Conservation (phyloP, 2,329 filamentous ascomycete species). For the Coccinonectria pachysandricola region DNA sequence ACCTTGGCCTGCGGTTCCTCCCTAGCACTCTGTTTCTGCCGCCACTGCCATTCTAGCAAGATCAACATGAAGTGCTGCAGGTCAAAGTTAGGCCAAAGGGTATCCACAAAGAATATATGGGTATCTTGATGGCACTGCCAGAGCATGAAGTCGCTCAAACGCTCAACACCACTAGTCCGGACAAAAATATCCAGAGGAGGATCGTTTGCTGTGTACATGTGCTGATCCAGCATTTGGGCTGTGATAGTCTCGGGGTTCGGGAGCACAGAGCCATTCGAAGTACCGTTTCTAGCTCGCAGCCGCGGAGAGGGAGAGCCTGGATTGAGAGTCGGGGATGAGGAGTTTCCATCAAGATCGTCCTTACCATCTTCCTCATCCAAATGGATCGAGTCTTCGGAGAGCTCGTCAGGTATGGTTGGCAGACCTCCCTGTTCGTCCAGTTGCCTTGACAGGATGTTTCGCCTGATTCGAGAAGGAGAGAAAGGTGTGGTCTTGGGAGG, state of each 20-base stretch:
- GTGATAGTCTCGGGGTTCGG: conserved; percentile 82
- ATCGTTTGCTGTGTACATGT: conserved; percentile 78
- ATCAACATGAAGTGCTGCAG: conserved; percentile 90
- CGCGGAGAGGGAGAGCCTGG: conserved; percentile 40
- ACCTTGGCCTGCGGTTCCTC: conserved; percentile 33
- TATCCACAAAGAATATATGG: conserved; percentile 83
- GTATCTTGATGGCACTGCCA: conserved; percentile 96
- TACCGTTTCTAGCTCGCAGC: conserved; percentile 22
- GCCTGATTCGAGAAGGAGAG: conserved; percentile 76
- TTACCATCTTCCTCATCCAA: conserved; percentile 35
- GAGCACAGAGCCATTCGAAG: conserved; percentile 29
- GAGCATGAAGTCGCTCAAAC: conserved; percentile 95
- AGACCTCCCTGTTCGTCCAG: conserved; percentile 37
- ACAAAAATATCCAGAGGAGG: conserved; percentile 87
- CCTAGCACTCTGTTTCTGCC: conserved; percentile 46
- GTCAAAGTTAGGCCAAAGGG: conserved; percentile 93
- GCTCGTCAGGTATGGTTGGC: conserved; percentile 38
- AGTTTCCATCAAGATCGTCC: conserved; percentile 42
- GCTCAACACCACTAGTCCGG: conserved; percentile 83
- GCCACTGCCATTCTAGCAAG: conserved; percentile 78
- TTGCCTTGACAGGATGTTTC: conserved; percentile 69
- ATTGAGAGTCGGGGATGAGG: conserved; percentile 49
- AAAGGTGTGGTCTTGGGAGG: conserved; percentile 60
- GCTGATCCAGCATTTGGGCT: conserved; percentile 65
- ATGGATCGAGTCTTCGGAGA: conserved; percentile 27